phyloP scores from a whole-genome alignment of 306 rosid species.

The Canavalia gladiata region DNA sequence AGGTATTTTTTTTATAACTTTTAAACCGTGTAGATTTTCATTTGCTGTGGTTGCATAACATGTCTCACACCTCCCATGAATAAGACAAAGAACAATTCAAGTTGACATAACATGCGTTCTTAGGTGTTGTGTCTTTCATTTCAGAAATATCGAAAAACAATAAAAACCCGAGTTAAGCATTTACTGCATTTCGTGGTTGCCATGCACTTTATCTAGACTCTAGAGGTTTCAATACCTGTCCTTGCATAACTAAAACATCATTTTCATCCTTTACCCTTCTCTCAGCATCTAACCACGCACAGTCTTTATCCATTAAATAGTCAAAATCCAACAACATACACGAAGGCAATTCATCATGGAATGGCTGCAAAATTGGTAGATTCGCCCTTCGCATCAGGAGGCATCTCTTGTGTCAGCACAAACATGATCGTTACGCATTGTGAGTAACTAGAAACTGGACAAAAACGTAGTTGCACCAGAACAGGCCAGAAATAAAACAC shows the following conservation, averaged over 20 bases:
- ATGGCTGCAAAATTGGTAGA: not conserved
- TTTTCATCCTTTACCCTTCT: not conserved
- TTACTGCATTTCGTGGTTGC: not conserved
- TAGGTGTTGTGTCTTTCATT: no score
- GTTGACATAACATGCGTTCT: no score
- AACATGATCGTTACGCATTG: not conserved
- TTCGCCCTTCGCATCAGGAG: not conserved
- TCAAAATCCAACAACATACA: not conserved
- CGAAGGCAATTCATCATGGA: not conserved
- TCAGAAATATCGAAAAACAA: no score
- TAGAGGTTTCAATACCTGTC: no score
- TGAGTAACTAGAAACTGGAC: conserved; percentile 6
- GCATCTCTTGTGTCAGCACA: conserved; percentile 1
- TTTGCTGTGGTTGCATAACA: no score
- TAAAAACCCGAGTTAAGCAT: no score
- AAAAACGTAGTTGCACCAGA: not conserved
- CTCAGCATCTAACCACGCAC: not conserved
- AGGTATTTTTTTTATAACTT: no score
- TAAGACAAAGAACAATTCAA: no score
- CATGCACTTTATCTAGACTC: no score
- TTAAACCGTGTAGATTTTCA: no score
- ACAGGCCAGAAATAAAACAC: not conserved
- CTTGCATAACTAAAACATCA: no score
- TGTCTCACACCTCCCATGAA: no score
- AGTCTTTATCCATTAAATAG: not conserved